phyloP scores from a whole-genome alignment of 2,329 filamentous ascomycete species.

The Fusarium robinianum region DNA sequence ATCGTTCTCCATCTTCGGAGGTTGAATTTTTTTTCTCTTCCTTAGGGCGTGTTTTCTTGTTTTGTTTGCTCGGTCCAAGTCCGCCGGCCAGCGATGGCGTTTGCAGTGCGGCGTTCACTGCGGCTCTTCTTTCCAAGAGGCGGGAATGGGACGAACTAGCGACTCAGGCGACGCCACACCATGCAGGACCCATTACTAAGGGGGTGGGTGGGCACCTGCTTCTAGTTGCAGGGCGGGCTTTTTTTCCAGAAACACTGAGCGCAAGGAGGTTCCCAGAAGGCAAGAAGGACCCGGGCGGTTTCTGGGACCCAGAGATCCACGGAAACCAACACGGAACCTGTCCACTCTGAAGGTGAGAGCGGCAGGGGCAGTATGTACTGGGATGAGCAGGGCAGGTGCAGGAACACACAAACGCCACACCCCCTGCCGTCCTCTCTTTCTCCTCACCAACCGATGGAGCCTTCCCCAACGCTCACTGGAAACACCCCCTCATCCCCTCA shows the following conservation, averaged over 20 bases:
- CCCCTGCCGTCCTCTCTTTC: no score
- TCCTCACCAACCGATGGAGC: no score
- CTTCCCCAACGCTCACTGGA: slow-evolving; percentile 11
- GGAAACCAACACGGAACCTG: no score
- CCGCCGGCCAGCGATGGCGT: slow-evolving; percentile 2
- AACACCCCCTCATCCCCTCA: slow-evolving; percentile 6
- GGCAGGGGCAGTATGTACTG: neutral
- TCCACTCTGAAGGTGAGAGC: no score
- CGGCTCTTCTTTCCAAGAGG: slow-evolving; percentile 9
- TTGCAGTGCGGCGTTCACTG: slow-evolving; percentile 5
- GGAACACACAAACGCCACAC: slow-evolving; percentile 20
- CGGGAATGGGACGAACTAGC: slow-evolving; percentile 17
- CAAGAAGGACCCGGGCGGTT: slow-evolving; percentile 2
- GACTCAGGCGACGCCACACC: slow-evolving; percentile 11
- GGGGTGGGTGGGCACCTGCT: slow-evolving; percentile 5
- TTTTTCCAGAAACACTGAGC: slow-evolving; percentile 24
- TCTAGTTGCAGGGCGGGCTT: slow-evolving; percentile 4
- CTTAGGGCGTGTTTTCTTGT: neutral
- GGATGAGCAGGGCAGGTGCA: slow-evolving; percentile 11
- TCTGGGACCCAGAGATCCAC: no score
- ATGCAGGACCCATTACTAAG: slow-evolving; percentile 12
- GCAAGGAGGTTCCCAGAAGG: slow-evolving; percentile 10
- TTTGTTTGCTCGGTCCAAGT: slow-evolving; percentile 7
- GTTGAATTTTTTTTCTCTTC: neutral
- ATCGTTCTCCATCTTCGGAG: no score